Base-by-base conservation (phyloP, 345 rosid genomes). In the Mangifera indica region DNA sequence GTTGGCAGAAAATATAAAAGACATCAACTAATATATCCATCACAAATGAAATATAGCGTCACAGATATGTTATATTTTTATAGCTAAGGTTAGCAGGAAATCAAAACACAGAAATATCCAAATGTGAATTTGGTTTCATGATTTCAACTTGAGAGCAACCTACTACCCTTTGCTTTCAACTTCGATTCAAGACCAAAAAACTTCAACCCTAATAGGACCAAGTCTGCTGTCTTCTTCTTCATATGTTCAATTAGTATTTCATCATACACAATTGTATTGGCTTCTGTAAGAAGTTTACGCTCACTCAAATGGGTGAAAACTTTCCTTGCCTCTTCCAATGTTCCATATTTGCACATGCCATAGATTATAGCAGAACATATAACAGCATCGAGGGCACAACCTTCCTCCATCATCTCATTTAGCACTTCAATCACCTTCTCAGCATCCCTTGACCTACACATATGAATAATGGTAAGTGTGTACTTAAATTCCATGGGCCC, bases 141-240 rank as follows among this genome's bases (percentile, higher is more conserved):
- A 17, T 76, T 65, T 78, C 78, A 78, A 73, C 71, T 63, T 24
- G 83, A 58, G 34, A 89, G 87, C 73, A 89, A 72, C 14, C 34
- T 85, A 72, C 84, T 81, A 57, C 96, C 93, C 75, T 84, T 95
- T 70, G 84, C 87, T 80, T 84, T 95, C 82, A 92, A 78, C 82
- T 87, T 94, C 26, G 88, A 87, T 77, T 92, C 97, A n/a, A 94
- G 84, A 73, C 96, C 93, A 56, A 95, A 92, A 79, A 95, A 92
- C 77, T 85, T 89, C 71, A 88, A 52, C 74, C 98, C 97, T 4
- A 88, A 81, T 66, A 87, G 70, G 67, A 90, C 86, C 72, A 92
- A 80, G 76, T 88, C 93, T 34, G 98, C 98, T 32, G 98, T 87
- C 79, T 87, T 89, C 89, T 86, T 88, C 87, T 88, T 83, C 84